Base-by-base conservation (phyloP, 2,329 filamentous ascomycete species). In the Incumbomyces lentus region DNA sequence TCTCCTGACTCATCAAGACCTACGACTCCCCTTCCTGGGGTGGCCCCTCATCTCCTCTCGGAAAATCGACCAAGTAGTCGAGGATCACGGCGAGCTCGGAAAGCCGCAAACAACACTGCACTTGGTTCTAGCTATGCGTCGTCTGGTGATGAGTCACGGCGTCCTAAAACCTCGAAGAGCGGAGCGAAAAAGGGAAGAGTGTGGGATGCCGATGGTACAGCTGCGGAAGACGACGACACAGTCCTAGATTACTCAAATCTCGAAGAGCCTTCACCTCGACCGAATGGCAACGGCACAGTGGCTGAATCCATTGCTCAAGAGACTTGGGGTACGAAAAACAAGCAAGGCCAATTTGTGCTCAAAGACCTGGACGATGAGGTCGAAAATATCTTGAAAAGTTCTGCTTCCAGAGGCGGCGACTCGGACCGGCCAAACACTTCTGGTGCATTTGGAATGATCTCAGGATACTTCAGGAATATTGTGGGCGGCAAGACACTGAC, bases 291-390 rank as follows among this genome's bases (percentile, higher is more conserved):
- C 6, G 33, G 73, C 14, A 40, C 35, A 4, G 22, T 46, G 32
- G 67, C 93, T 2, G 85, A 93, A 58, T 76, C 79, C 35, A 80
- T 95, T 29, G 81, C 87, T 52, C 76, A 84, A 42, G 79, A 82
- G 11, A 81, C 85, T 1, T 95, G 88, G 87, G 92, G 92, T 31
- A 85, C 77, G 31, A 82, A 79, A 60, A 94, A 85, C 12, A 78
- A 76, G 44, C 89, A 90, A 67, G 92, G 92, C 43, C 86, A 95
- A 61, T 98, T 96, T 59, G 82, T 96, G 40, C 71, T 98, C 53
- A 94, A 86, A 60, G 92, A 98, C 59, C 69, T 98, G 6, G 90
- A 89, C 51, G 87, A 95, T 55, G 88, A 98, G 66, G 87, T 98
- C 13, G 82, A 95, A 58, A 83, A 81, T 31, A 95, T 98, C 47